A percentile compares a stretch with the other conserved stretches of the same genome.
phyloP scores from a whole-genome alignment of 768 basidiomycete species.

The Gelatoporia subvermispora region DNA sequence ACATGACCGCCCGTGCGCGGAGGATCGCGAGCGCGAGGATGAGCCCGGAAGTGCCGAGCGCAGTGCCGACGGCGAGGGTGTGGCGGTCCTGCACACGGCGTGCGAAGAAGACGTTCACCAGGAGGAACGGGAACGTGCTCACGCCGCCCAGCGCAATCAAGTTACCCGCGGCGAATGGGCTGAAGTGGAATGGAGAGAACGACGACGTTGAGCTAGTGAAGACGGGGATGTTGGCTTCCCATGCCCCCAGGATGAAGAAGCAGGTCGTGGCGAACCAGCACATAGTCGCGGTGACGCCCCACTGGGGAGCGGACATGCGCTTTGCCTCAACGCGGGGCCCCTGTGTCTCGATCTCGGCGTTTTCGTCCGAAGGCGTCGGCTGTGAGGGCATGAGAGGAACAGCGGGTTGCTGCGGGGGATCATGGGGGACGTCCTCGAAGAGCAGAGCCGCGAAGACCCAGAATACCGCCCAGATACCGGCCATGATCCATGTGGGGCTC shows the following conservation, averaged over 20 bases:
- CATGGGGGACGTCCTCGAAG: constrained; percentile 29
- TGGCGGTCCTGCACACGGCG: constrained; percentile 55
- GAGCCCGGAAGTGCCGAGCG: constrained; percentile 47
- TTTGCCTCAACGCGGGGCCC: too few species aligned
- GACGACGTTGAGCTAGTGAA: constrained; percentile 33
- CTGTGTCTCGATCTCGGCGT: too few species aligned
- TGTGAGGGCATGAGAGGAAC: constrained; percentile 10
- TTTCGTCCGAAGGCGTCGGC: too few species aligned
- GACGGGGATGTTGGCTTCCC: constrained; percentile 67
- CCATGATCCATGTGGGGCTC: constrained; percentile 65
- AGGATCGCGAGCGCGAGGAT: constrained; percentile 46
- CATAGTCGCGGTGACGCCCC: constrained; percentile 56
- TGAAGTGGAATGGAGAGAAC: constrained; percentile 41
- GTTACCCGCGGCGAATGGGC: constrained; percentile 62
- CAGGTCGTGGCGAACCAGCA: constrained; percentile 68
- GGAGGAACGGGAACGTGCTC: constrained; percentile 60
- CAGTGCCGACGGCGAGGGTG: constrained; percentile 47
- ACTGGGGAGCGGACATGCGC: neutral
- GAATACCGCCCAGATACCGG: constrained; percentile 46
- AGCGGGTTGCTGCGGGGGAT: neutral
- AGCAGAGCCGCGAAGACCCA: constrained; percentile 33
- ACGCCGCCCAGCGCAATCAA: constrained; percentile 66
- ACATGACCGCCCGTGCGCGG: constrained; percentile 33
- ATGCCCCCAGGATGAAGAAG: constrained; percentile 66
- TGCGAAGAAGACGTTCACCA: constrained; percentile 53